These are phyloP conservation scores for Moniliella sp. DNA, from an alignment of 1,284 basidiomycete species.

Conservation along the genomic window DNA sequence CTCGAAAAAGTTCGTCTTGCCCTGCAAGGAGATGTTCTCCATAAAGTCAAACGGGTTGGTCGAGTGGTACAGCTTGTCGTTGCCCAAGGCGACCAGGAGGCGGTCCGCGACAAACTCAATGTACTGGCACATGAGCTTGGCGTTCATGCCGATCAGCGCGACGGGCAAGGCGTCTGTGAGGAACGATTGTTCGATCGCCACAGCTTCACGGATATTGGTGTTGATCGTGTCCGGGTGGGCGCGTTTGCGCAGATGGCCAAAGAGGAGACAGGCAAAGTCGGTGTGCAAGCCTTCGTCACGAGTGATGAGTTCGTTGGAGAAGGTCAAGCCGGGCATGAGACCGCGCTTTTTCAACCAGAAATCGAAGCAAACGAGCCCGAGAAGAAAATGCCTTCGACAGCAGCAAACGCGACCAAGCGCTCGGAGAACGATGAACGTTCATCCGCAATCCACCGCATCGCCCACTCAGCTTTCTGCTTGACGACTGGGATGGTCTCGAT, in stretches of 20 bases:
- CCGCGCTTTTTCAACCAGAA: conserved; percentile 99
- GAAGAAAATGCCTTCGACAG: conserved; percentile 95
- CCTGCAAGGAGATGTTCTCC: conserved; percentile 76
- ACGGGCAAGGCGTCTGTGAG: conserved; percentile 38
- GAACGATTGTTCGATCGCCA: conserved; percentile 39
- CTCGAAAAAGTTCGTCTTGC: conserved; percentile 37
- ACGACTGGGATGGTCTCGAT: conserved; percentile 47
- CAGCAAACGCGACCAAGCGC: conserved; percentile 79
- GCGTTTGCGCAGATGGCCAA: conserved; percentile 55
- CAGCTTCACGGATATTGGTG: conserved; percentile 60
- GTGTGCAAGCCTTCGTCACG: conserved; percentile 96
- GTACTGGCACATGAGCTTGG: conserved; percentile 44
- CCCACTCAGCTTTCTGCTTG: conserved; percentile 40
- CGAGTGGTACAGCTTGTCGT: conserved; percentile 54
- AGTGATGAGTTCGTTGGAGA: conserved; percentile 74
- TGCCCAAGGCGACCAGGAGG: conserved; percentile 61
- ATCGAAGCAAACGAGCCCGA: conserved; percentile 54
- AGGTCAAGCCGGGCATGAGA: conserved; percentile 81
- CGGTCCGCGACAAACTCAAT: conserved; percentile 93
- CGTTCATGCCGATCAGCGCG: conserved; percentile 41
- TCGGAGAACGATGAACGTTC: conserved; percentile 63
- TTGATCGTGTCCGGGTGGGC: conserved; percentile 61
- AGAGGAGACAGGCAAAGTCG: conserved; percentile 79
- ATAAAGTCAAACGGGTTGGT: conserved; percentile 43
- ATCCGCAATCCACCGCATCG: conserved; percentile 76